A percentile compares a stretch with the other conserved stretches of the same genome.
Evolutionary conservation across 768 basidiomycete species (phyloP).

Genomic region (Filobasidium wieringae): DNA sequence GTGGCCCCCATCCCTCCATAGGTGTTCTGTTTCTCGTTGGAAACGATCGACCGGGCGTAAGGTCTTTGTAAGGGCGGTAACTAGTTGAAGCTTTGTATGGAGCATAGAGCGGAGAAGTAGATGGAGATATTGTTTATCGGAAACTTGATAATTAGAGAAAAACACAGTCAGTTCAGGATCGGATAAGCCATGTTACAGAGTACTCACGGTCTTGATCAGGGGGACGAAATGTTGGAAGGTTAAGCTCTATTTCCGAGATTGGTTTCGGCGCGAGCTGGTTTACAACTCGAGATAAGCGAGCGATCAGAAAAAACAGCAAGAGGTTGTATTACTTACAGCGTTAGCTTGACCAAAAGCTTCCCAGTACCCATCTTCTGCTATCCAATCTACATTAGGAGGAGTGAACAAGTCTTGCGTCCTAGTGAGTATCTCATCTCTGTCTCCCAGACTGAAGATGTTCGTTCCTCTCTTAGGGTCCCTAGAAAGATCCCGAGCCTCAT

Average conservation of each 20-base stretch:
- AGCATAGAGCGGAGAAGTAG: constrained; percentile 9
- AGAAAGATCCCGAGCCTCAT: not conserved
- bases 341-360: constrained; percentile 5
- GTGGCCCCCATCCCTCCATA: not conserved
- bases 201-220: constrained; percentile 2
- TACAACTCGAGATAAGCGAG: not conserved
- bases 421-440: not conserved
- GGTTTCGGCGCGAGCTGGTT: not conserved
- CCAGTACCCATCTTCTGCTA: constrained; percentile 4
- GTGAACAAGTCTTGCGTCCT: not conserved
- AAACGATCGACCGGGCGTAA: constrained; percentile 5
- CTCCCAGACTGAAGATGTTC: not conserved
- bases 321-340: not conserved
- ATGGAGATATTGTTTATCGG: constrained; percentile 9
- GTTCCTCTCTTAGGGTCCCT: too few relatives aligned
- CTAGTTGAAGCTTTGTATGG: constrained; percentile 8
- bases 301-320: not conserved
- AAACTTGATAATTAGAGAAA: not conserved
- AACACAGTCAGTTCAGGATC: not conserved
- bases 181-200: not conserved
- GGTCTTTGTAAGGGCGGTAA: constrained; percentile 7
- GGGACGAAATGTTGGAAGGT: constrained; percentile 7
- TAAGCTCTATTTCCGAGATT: not conserved
- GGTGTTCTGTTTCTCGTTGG: not conserved
- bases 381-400: constrained; percentile 11